Evolutionary conservation across 768 basidiomycete genomes (phyloP), one percentile per base, ranked within the genome.

Genomic region (Termitomyces heimii): DNA sequence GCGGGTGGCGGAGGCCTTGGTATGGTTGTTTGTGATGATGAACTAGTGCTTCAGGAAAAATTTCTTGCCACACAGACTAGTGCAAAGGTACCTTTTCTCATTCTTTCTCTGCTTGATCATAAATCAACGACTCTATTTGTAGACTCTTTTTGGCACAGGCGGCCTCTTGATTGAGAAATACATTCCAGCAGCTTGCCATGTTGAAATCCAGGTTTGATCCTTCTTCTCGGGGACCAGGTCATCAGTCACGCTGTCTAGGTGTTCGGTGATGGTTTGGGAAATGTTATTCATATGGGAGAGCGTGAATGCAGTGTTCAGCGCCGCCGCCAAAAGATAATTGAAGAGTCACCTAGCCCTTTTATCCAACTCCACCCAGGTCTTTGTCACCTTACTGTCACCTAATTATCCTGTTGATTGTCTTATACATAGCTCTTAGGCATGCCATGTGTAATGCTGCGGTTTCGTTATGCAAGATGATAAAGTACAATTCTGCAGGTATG

Each of bases 1-100:
- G 83, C 82, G 0, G 86, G 85, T 3, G 87, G 86, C 1, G 86
- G 87, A 2, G 87, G 86, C 0, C 82, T 85, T 79, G 86, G 85
- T 4, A 77, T 88, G 63, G 74, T 77, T 7, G 72, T 86, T 29
- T 87, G 85, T 62, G 58, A 63, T 18, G 63, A 71, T 44, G 75
- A 73, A n/a, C 51, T 56, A 0, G 78, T 78, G 31, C 62, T 85
- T 22, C 52, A 31, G 0, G 60, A 62, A 5, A 71, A 63, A 31
- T 79, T 83, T 62, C 55, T 61, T 3, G 46, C 64, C 1, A 74
- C 77, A 12, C 70, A 69, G 45, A 65, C 70, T 42, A 75, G 79
- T 31, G 80, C 82, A 0, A 67, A 76, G 71, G 82, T 84, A 13
- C 42, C 13, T 20, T 20, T 2, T 28, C 6, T 29, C 14, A 12